A percentile compares a stretch with the other conserved stretches of the same genome.
Conservation (phyloP, 441 rosid species). For the Pelargonium myrrhifolium region DNA sequence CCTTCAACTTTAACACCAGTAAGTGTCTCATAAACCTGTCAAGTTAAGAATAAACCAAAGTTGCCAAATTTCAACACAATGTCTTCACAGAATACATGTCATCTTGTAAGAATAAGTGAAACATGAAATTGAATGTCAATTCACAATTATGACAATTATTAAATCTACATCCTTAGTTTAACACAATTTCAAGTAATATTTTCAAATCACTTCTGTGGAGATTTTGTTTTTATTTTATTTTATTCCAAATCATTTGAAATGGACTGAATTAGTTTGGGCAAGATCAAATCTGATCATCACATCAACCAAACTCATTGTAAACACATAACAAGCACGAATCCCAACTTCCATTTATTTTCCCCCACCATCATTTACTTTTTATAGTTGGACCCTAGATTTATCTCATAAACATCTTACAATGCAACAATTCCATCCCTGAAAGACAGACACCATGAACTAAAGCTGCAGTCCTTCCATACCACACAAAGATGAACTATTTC, state of each 20-base stretch:
- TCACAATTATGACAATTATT: neutral
- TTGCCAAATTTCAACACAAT: neutral
- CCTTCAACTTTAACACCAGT: constrained; percentile 84
- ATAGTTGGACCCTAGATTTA: neutral
- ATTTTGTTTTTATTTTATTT: neutral
- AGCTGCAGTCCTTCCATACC: neutral
- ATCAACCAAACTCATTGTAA: neutral
- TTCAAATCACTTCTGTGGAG: neutral
- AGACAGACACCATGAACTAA: constrained; percentile 2
- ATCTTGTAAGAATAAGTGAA: neutral
- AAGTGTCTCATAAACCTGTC: constrained; percentile 81
- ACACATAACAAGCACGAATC: neutral
- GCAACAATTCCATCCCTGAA: neutral
- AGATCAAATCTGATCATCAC: neutral
- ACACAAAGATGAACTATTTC: neutral
- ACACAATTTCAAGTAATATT: neutral
- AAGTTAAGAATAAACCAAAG: constrained; percentile 6
- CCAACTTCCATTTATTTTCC: neutral
- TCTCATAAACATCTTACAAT: neutral
- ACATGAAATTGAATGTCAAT: neutral
- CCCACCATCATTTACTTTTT: neutral
- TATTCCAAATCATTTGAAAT: neutral
- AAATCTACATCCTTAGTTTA: no score
- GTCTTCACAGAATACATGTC: neutral
- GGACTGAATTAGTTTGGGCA: neutral